A percentile compares a stretch with the other conserved stretches of the same genome.
Conservation (phyloP, 2,329 filamentous ascomycete species). For the Zymoseptoria ardabiliae region DNA sequence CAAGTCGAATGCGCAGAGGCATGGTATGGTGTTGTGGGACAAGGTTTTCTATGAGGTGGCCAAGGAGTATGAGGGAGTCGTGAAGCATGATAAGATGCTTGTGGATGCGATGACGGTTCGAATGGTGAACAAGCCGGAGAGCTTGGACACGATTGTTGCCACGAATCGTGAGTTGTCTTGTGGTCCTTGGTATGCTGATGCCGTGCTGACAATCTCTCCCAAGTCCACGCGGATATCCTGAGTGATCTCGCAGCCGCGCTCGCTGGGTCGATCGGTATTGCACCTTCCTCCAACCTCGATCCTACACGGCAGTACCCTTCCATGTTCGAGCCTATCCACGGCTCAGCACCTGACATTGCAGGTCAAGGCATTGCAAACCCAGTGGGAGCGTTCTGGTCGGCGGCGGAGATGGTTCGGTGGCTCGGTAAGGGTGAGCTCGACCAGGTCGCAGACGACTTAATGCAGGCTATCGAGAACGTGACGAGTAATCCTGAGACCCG, state of each 20-base stretch:
- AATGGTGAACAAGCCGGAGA: slow-evolving; percentile 41
- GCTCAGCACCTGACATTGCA: slow-evolving; percentile 46
- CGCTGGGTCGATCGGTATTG: slow-evolving; percentile 65
- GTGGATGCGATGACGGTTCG: slow-evolving; percentile 45
- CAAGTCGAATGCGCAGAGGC: slow-evolving; percentile 43
- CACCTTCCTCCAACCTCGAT: slow-evolving; percentile 63
- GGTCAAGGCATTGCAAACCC: slow-evolving; percentile 58
- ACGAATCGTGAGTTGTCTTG: slow-evolving; percentile 41
- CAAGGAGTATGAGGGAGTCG: slow-evolving; percentile 39
- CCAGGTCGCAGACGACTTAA: slow-evolving; percentile 49
- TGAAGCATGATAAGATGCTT: slow-evolving; percentile 42
- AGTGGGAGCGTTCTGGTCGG: slow-evolving; percentile 62
- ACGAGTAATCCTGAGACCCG: slow-evolving; percentile 45
- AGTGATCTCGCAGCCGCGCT: slow-evolving; percentile 64
- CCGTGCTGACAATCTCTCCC: slow-evolving; percentile 3
- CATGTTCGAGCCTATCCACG: slow-evolving; percentile 56
- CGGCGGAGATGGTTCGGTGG: slow-evolving; percentile 60
- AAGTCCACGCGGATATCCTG: slow-evolving; percentile 38
- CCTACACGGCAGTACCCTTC: slow-evolving; percentile 53
- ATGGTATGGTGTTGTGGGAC: slow-evolving; percentile 45
- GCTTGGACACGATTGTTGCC: slow-evolving; percentile 42
- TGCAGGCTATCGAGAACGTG: slow-evolving; percentile 55
- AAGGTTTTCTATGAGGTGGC: slow-evolving; percentile 40
- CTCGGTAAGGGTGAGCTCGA: slow-evolving; percentile 46
- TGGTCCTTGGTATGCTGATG: not conserved